These are phyloP conservation scores for Solanum corneliomulleri DNA, from an alignment of 257 asterid genomes.

Conservation along the genomic window DNA sequence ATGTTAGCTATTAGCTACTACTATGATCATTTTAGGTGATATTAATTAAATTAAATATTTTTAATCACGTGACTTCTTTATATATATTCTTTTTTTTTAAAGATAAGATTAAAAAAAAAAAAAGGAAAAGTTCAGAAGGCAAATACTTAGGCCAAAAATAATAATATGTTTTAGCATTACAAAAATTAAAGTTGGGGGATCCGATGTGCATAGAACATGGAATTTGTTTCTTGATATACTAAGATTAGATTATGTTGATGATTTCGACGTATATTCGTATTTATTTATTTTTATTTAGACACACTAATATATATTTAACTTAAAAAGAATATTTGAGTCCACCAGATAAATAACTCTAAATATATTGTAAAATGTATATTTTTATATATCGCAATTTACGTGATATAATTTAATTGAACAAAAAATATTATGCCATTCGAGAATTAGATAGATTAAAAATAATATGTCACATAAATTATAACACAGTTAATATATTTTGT, in stretches of 20 bases:
- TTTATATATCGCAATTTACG: neutral
- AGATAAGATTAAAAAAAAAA: neutral
- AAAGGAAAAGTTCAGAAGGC: neutral
- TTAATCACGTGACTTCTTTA: neutral
- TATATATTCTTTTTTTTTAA: neutral
- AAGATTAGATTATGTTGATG: neutral
- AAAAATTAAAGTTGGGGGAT: neutral
- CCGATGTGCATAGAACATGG: neutral
- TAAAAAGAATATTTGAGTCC: neutral
- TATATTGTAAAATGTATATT: neutral
- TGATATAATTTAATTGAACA: neutral
- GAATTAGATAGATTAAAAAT: too few relatives aligned
- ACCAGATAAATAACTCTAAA: neutral
- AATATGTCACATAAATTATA: neutral
- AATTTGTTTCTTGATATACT: neutral
- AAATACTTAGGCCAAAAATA: neutral
- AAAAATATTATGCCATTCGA: neutral
- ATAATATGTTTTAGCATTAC: neutral
- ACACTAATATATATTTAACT: neutral
- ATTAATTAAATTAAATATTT: neutral
- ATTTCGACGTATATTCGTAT: neutral
- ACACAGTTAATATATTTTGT: rapidly evolving
- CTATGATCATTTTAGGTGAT: neutral
- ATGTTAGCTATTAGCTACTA: neutral
- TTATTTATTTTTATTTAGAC: neutral